Base-by-base conservation (phyloP, 1,284 basidiomycete species). In the Microbotryum scabiosae region DNA sequence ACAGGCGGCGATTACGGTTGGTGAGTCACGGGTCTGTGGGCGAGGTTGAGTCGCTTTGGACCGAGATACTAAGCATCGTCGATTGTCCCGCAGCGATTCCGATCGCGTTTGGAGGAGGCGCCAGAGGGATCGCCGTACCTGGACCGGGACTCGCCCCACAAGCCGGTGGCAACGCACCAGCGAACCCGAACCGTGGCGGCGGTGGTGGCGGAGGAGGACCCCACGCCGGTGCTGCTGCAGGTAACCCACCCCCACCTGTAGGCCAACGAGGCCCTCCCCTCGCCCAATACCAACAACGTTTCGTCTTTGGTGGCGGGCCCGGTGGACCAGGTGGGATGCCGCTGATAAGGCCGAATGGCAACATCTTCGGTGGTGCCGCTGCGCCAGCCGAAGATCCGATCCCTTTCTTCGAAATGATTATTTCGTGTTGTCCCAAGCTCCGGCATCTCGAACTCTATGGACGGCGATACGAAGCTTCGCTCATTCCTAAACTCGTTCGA, bases 381-480 rank as follows among this genome's bases (percentile, higher is more conserved):
- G 36, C 36, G 3, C 36, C 36, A 12, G 4, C 16, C 14, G 36
- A 41, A 12, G 36, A 41, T 8, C 51, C 51, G 2, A 48, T 26
- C 12, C 58, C 58, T 30, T 63, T 63, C 62, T 63, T 63, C 51
- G 48, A 30, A 8, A 25, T 21, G 7, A 16, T 63, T 47, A 9
- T 63, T 30, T 26, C 43, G 4, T 48, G 47, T 26, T 46, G 23
- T 23, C 62, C 58, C 20, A 16, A 41, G 18, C 43, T 63, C 43
- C 47, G 49, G 26, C 59, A 51, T 12, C 45, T 64, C 59, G 60
- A 64, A 46, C 50, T 64, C 16, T 61, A 48, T 30, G 60, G 59
- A 8, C 45, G 60, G 2, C 52, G 60, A 4, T 61, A 56, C 28
- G 18, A 21, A 4, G 14, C 21, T 4, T 20, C 32, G 9, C 21